phyloP scores from a whole-genome alignment of 768 basidiomycete species.

The Boletus vinaceobasis region DNA sequence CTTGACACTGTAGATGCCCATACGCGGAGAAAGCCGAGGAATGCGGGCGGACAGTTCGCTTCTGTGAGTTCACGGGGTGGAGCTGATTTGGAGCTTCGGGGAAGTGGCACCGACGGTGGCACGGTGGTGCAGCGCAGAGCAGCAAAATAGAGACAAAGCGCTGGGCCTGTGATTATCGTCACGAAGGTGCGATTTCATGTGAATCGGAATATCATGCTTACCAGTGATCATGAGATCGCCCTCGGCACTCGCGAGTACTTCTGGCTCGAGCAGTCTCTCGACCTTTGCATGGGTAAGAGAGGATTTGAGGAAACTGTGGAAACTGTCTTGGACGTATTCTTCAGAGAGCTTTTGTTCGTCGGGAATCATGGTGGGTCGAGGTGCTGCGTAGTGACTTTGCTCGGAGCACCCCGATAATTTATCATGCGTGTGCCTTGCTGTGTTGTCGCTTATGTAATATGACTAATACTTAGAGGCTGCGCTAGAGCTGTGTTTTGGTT shows the following conservation, averaged over 20 bases:
- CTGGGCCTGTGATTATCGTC: constrained; percentile 50
- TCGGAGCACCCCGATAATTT: not conserved
- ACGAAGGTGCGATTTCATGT: not conserved
- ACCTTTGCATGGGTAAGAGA: constrained; percentile 75
- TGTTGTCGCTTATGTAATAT: no score
- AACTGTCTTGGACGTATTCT: constrained; percentile 67
- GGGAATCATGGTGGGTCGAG: constrained; percentile 9
- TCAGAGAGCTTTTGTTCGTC: constrained; percentile 50
- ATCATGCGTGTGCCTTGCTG: no score
- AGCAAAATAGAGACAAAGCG: constrained; percentile 81
- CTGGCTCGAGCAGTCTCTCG: constrained; percentile 69
- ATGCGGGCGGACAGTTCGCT: constrained; percentile 66
- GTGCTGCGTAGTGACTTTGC: not conserved
- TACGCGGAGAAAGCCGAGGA: constrained; percentile 65
- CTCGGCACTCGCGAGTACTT: constrained; percentile 73
- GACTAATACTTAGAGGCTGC: not conserved
- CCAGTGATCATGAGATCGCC: constrained; percentile 86
- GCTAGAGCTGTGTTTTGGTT: not conserved
- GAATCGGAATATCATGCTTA: constrained; percentile 25
- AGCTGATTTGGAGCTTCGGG: constrained; percentile 46
- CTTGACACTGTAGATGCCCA: constrained; percentile 66
- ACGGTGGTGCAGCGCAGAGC: constrained; percentile 71
- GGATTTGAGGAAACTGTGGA: constrained; percentile 79
- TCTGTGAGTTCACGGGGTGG: constrained; percentile 58
- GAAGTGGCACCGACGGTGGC: constrained; percentile 80